These are phyloP conservation scores for Gracilariopsis chorda DNA, from an alignment of 23 red algal genomes.

Conservation along the genomic window DNA sequence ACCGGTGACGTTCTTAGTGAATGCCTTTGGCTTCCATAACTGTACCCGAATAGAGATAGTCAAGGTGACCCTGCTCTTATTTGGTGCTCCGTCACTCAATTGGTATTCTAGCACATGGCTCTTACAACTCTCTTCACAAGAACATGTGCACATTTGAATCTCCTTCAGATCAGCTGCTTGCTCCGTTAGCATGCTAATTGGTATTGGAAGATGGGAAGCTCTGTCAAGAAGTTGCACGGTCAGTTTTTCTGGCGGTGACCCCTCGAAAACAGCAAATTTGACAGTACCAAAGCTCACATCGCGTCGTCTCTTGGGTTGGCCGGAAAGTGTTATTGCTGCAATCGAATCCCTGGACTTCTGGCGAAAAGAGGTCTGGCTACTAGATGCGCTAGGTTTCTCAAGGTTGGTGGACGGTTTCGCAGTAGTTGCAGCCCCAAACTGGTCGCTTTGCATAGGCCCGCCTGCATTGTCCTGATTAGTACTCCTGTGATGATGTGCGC, in stretches of 20 bases:
- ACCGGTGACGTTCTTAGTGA: background rate
- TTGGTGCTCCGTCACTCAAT: conserved; percentile 5
- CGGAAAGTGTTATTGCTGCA: background rate
- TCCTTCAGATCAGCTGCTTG: background rate
- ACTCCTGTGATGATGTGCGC: too few species aligned
- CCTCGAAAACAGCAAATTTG: conserved; percentile 31
- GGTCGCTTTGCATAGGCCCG: too few species aligned
- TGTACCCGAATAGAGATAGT: background rate
- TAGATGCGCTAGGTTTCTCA: too few species aligned
- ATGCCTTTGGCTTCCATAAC: background rate
- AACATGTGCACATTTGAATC: background rate
- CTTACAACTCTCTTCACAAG: background rate
- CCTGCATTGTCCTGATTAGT: too few species aligned
- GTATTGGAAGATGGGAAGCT: conserved; percentile 3
- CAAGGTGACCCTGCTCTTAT: conserved; percentile 5
- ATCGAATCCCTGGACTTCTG: background rate
- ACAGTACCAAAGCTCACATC: conserved; percentile 29
- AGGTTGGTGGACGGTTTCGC: too few species aligned
- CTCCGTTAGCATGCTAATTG: conserved; percentile 3
- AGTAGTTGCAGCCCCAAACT: too few species aligned
- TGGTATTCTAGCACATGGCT: conserved; percentile 20
- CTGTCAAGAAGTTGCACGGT: conserved; percentile 28
- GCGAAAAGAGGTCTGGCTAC: too few species aligned
- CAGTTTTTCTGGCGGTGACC: conserved; percentile 1
- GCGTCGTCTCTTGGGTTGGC: background rate